Percentiles rank a stretch among this genome's conserved stretches.
Evolutionary conservation across 768 basidiomycete species (phyloP).

Genomic region (Amanita subjunquillea): DNA sequence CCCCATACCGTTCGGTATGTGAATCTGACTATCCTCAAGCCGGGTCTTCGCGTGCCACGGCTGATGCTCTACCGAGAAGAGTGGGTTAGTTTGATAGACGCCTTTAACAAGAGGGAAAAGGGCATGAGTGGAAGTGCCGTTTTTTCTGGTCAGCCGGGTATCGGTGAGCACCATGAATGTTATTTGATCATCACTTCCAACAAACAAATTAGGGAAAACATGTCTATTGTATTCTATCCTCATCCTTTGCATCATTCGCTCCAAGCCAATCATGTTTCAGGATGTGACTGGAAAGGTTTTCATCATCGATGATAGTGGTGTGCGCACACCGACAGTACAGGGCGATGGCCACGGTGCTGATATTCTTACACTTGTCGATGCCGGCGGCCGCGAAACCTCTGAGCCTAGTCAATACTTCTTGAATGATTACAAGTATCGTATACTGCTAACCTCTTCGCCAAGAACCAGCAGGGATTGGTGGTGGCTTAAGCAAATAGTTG

Average conservation of each 20-base stretch:
- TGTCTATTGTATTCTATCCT: slow-evolving; percentile 7
- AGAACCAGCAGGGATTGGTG: background rate
- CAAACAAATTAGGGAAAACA: background rate
- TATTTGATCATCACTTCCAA: background rate
- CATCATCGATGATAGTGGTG: background rate
- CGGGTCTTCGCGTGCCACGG: slow-evolving; percentile 1
- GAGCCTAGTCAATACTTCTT: background rate
- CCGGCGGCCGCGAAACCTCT: background rate
- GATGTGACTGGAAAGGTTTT: slow-evolving; percentile 1
- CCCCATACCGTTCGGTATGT: slow-evolving; percentile 8
- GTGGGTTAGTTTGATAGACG: slow-evolving; percentile 5
- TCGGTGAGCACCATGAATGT: slow-evolving; percentile 4
- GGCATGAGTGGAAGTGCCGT: slow-evolving; percentile 6
- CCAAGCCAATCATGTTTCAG: slow-evolving; percentile 8
- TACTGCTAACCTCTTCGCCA: too few species aligned
- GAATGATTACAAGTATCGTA: background rate
- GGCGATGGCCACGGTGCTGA: background rate
- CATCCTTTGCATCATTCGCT: slow-evolving; percentile 7
- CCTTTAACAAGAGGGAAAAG: background rate
- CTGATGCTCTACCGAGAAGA: slow-evolving; percentile 8
- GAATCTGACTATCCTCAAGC: slow-evolving; percentile 7
- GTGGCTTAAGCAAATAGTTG: slow-evolving; percentile 5
- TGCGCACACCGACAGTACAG: background rate
- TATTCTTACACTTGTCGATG: slow-evolving; percentile 7
- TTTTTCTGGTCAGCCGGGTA: slow-evolving; percentile 8